Evolutionary conservation across 2,329 filamentous ascomycete genomes (phyloP), one percentile per base, ranked within the genome.

Genomic region (Xylaria sp.): DNA sequence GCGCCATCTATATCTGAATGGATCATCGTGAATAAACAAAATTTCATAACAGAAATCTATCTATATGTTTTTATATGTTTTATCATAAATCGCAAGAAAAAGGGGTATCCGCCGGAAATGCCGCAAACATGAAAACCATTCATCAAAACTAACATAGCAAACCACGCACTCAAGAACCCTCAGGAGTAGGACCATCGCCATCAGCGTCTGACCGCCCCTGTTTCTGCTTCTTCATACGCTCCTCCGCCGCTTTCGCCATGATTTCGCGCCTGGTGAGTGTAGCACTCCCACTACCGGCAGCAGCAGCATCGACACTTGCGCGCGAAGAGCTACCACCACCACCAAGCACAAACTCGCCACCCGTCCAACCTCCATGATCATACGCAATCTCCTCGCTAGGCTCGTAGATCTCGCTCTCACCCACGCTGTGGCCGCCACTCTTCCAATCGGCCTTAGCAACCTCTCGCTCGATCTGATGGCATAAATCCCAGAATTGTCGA

Each of bases 401-500:
- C 65, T 84, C 80, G 48, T 81, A 83, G 75, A 81, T 74, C 76
- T 84, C 80, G 78, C 85, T 73, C 79, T 88, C 76, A 78, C 85
- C 85, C 1, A 93, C 74, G 4, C 80, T 84, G 55, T 81, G 77
- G 0, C 92, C 92, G 0, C 86, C 85, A 23, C 81, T 80, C 69
- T 80, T 87, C 87, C 90, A 96, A 76, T 97, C 92, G 13, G 83
- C 89, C 53, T 77, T 78, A 59, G 89, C 87, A 2, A 97, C 93
- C 78, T 97, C 93, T 54, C 82, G 81, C 78, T 97, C 92, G 69
- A 97, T 95, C 77, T 88, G 82, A 67, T 86, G 87, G 66, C 90
- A 96, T 68, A 99, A 74, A 56, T 91, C 84, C 93, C 94, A 97
- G 70, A 99, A 99, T 52, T 89, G 78, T 16, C 85, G 79, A 74